phyloP scores from a whole-genome alignment of 2,329 filamentous ascomycete species.

The Daldinia sp. region DNA sequence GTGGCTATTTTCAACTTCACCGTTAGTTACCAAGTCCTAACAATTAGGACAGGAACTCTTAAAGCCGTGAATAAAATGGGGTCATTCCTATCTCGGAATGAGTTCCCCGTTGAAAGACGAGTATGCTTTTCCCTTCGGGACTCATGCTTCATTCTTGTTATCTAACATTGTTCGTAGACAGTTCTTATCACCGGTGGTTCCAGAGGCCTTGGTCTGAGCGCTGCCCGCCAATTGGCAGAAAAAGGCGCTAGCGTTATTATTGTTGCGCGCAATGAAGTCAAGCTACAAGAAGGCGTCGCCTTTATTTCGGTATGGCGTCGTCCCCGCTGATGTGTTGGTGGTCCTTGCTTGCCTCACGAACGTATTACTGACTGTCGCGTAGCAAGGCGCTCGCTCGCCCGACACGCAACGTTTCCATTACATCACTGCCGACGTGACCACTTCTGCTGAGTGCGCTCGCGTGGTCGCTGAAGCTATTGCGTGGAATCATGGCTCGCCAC shows the following conservation, averaged over 20 bases:
- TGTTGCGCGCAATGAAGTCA: conserved; percentile 71
- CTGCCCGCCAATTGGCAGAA: conserved; percentile 70
- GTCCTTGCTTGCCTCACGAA: not conserved
- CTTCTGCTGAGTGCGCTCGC: conserved; percentile 66
- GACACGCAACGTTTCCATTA: conserved; percentile 70
- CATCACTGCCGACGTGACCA: conserved; percentile 74
- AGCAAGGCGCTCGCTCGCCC: conserved; percentile 63
- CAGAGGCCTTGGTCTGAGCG: conserved; percentile 74
- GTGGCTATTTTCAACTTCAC: not conserved
- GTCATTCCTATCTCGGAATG: conserved; percentile 38
- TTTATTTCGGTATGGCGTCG: conserved; percentile 63
- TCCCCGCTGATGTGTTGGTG: not conserved
- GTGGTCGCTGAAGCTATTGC: conserved; percentile 62
- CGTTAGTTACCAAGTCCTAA: not conserved
- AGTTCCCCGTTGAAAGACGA: conserved; percentile 72
- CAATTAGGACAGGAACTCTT: not conserved
- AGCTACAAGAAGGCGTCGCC: conserved; percentile 68
- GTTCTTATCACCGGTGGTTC: conserved; percentile 78
- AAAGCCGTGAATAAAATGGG: conserved; percentile 41
- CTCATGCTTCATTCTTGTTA: not conserved
- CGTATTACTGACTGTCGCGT: not conserved
- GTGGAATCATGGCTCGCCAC: conserved; percentile 68
- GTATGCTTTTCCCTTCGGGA: conserved; percentile 53
- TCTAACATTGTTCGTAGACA: conserved; percentile 60
- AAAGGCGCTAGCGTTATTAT: conserved; percentile 78